Evolutionary conservation across 495 filamentous ascomycete genomes (phyloP).

Genomic region (Penicillium longicatenatum): DNA sequence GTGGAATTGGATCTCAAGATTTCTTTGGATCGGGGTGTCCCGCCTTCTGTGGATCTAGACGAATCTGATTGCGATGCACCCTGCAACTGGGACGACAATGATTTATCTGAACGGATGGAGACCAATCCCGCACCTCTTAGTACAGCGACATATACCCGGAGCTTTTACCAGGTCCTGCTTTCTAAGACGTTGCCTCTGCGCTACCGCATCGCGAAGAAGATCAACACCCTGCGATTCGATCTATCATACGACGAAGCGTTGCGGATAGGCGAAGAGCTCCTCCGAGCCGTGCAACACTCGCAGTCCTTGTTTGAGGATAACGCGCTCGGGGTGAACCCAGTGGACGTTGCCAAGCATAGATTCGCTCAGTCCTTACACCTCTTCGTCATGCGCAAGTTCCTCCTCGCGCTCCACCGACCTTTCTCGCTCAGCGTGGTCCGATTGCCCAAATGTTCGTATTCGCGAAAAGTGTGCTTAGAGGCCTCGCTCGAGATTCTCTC

Average conservation of each 20-base stretch:
- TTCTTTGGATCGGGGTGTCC: constrained; percentile 56
- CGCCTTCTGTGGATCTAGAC: constrained; percentile 47
- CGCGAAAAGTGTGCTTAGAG: constrained; percentile 56
- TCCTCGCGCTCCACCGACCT: constrained; percentile 55
- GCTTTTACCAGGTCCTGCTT: constrained; percentile 55
- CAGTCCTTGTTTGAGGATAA: constrained; percentile 30
- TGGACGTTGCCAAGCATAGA: constrained; percentile 24
- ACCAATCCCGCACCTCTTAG: constrained; percentile 33
- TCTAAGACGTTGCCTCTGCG: constrained; percentile 49
- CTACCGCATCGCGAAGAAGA: constrained; percentile 47
- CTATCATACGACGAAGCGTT: constrained; percentile 55
- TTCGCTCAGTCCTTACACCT: constrained; percentile 41
- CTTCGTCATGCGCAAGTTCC: constrained; percentile 52
- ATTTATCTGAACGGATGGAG: constrained; percentile 50
- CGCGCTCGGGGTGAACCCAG: constrained; percentile 22
- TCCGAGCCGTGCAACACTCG: constrained; percentile 33
- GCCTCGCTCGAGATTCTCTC: constrained; percentile 52
- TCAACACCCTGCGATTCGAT: constrained; percentile 51
- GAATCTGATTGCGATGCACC: constrained; percentile 55
- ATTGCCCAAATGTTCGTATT: constrained; percentile 57
- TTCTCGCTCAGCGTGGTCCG: constrained; percentile 51
- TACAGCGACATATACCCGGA: constrained; percentile 43
- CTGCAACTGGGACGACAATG: constrained; percentile 57
- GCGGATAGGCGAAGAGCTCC: constrained; percentile 45
- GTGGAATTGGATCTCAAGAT: constrained; percentile 61